Base-by-base conservation (phyloP, 495 filamentous ascomycete genomes). In the Neurospora sp. region DNA sequence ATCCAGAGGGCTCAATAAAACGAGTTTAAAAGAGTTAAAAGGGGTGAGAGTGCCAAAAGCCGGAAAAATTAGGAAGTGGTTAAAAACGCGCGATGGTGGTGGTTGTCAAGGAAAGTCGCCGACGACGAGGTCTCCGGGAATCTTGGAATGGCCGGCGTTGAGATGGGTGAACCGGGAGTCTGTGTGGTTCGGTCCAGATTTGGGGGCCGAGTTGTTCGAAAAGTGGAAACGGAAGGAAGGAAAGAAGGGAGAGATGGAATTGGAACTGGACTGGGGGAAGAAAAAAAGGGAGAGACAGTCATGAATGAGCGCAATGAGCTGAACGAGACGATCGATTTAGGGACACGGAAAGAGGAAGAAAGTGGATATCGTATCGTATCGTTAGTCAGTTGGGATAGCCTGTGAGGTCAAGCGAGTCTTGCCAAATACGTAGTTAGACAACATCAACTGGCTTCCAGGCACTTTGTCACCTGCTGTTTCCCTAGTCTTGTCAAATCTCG, bases 231-330 rank as follows among this genome's bases (percentile, higher is more conserved):
- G 61, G 72, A 40, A 46, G 44, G 38, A 73, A 72, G 10, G 11
- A 6, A 74, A 22, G 41, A 71, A 70, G 18, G 41, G 68, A 35
- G 70, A 59, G 69, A 69, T 71, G 46, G 69, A 44, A 40, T 68
- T 18, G 69, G 74, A 41, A 70, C 37, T 70, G 27, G 70, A 72
- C 74, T 77, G 71, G 74, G 75, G 31, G 3, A 18, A 42, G 42
- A 69, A 40, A 31, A 59, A 22, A 72, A 73, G 14, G 68, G 39
- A 42, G 22, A 44, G 16, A 44, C n/a, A 69, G 12, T 35, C 35
- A 31, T 31, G 53, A 31, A 61, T 31, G 53, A 61, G 27, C 27
- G 53, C 53, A 61, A 61, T 31, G 27, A 61, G 53, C 31, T 35
- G 31, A 35, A 61, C 27, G 53, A 61, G 53, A 61, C 53, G 53